Base-by-base conservation (phyloP, 2,329 filamentous ascomycete species). In the Aspergillus pseudonomiae region DNA sequence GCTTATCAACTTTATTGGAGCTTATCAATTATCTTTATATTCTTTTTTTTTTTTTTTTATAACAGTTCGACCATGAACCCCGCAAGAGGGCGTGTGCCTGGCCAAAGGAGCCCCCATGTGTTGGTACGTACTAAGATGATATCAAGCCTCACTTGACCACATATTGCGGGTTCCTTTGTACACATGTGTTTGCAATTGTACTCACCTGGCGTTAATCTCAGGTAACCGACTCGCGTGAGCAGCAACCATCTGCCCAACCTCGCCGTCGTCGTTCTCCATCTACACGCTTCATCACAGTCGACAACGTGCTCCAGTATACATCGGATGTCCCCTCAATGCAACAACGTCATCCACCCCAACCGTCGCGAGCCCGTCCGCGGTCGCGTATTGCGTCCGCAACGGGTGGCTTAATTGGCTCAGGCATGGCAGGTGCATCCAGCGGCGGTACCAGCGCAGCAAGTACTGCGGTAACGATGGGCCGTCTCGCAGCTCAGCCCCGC, bases 241-340 rank as follows among this genome's bases (percentile, higher is more conserved):
- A 77, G 57, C 75, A 75, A 60, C 62, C 66, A n/a, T 61, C 70
- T 28, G 64, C 66, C 34, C 68, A 71, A 60, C 68, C 70, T 50
- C 69, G 72, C 60, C 69, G 70, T 39, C 74, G 74, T 28, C 73
- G 75, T 45, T 73, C 74, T 45, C 73, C 70, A 10, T 68, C 85
- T 69, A 94, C 88, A 82, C 91, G 88, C 71, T 91, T 91, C 77
- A 92, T 98, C 75, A 88, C 85, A 19, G 94, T 99, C 77, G 95
- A 99, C 81, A 96, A 94, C 75, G 91, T 98, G 68, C 88, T 99
- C 6, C 93, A 96, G 77, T 92, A 96, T 81, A 91, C 93, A 64
- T 95, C 93, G 57, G 94, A 97, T 74, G 95, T 99, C 46, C 95
- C 95, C 1, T 98, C 95, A 0, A 94, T 93, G 72, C 94, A 97